phyloP scores from a whole-genome alignment of 1,139 yeast species.

The Blastobotrys illinoisensis region DNA sequence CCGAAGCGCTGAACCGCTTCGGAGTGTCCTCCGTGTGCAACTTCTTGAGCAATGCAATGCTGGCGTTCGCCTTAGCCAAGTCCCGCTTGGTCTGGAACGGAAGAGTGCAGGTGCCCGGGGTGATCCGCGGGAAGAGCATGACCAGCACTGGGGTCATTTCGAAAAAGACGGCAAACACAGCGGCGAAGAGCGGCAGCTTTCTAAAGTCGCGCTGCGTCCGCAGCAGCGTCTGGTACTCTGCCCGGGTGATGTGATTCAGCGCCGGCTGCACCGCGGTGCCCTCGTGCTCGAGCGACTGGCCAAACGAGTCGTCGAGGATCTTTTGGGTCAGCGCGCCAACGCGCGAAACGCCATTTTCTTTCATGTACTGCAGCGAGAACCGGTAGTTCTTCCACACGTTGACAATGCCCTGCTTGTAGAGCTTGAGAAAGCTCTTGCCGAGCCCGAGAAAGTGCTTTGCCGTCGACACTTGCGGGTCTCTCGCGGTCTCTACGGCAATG shows the following conservation, averaged over 20 bases:
- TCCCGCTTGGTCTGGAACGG: slow-evolving; percentile 42
- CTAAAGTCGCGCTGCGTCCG: slow-evolving; percentile 53
- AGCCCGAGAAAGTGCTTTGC: slow-evolving; percentile 16
- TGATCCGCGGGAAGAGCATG: slow-evolving; percentile 51
- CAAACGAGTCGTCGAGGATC: slow-evolving; percentile 26
- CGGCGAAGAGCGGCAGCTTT: slow-evolving; percentile 60
- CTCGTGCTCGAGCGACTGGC: slow-evolving; percentile 18
- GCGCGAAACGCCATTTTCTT: slow-evolving; percentile 16
- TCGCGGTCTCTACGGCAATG: slow-evolving; percentile 11
- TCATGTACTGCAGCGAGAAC: slow-evolving; percentile 15
- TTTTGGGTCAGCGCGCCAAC: slow-evolving; percentile 23
- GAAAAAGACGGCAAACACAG: slow-evolving; percentile 51
- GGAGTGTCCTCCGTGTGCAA: not conserved
- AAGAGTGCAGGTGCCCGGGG: slow-evolving; percentile 65
- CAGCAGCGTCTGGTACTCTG: slow-evolving; percentile 49
- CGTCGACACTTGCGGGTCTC: slow-evolving; percentile 11
- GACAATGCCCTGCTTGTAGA: slow-evolving; percentile 33
- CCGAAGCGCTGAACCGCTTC: slow-evolving; percentile 10
- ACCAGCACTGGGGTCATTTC: slow-evolving; percentile 62
- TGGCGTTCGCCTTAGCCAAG: slow-evolving; percentile 11
- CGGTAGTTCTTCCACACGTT: slow-evolving; percentile 32
- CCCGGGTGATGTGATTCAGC: slow-evolving; percentile 39
- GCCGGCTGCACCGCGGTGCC: slow-evolving; percentile 9
- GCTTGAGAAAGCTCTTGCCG: slow-evolving; percentile 29
- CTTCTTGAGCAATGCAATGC: slow-evolving; percentile 12